Conservation (phyloP, 2,329 filamentous ascomycete species). For the Thielaviopsis musarum region DNA sequence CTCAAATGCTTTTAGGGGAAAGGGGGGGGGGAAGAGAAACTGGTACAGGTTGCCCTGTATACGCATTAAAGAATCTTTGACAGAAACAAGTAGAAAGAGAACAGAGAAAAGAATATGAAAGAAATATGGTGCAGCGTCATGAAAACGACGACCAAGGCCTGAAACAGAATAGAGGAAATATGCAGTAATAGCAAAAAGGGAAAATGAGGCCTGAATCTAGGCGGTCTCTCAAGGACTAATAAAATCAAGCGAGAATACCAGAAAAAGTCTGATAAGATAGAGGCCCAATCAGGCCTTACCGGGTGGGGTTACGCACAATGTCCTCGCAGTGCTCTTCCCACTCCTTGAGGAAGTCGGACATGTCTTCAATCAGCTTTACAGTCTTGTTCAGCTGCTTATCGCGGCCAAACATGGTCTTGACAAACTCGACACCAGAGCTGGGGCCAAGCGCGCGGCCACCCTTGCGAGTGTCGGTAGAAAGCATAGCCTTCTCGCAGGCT, state of each 20-base stretch:
- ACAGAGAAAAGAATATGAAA: conserved; percentile 6
- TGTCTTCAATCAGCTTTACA: conserved; percentile 79
- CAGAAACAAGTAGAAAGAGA: not conserved
- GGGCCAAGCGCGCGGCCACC: conserved; percentile 55
- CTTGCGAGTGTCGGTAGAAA: conserved; percentile 61
- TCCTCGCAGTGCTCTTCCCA: conserved; percentile 95
- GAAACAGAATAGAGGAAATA: not conserved
- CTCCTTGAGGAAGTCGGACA: conserved; percentile 77
- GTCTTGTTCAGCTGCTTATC: conserved; percentile 81
- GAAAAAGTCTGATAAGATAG: not conserved
- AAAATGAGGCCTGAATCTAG: not conserved
- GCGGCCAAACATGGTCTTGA: conserved; percentile 85
- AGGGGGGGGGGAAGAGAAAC: not conserved
- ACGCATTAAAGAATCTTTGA: conserved; percentile 4
- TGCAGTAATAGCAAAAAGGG: not conserved
- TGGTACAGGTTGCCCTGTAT: conserved; percentile 11
- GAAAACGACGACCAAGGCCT: not conserved
- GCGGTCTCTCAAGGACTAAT: not conserved
- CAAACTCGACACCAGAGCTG: conserved; percentile 86
- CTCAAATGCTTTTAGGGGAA: conserved; percentile 1
- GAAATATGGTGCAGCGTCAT: not conserved
- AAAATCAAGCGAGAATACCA: not conserved
- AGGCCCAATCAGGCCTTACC: conserved; percentile 21
- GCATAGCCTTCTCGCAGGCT: conserved; percentile 87
- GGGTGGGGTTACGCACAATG: conserved; percentile 49